A percentile compares a stretch with the other conserved stretches of the same genome.
Conservation (phyloP, 306 rosid genomes). For the Geum urbanum region DNA sequence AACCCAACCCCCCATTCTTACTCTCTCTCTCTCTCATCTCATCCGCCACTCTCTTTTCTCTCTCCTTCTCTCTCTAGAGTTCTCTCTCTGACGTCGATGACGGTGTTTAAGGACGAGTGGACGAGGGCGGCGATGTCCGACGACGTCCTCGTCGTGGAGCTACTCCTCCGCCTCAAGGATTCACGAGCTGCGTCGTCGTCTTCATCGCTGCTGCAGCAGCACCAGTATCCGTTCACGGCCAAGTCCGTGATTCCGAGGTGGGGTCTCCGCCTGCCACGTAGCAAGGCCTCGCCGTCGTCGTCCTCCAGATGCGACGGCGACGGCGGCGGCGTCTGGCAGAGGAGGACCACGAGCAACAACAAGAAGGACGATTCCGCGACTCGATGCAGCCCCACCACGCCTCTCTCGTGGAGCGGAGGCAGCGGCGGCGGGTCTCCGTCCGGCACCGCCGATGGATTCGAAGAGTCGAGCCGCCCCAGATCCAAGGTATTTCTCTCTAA, state of each 20-base stretch:
- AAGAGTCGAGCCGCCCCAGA: slow-evolving; percentile 67
- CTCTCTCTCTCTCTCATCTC: slow-evolving; percentile 26
- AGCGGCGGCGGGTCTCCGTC: slow-evolving; percentile 48
- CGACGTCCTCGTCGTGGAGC: slow-evolving; percentile 58
- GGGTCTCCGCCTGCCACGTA: slow-evolving; percentile 60
- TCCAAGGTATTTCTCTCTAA: slow-evolving; percentile 56
- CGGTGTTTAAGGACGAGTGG: slow-evolving; percentile 61
- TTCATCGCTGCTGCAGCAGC: not conserved
- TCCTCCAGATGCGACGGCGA: slow-evolving; percentile 45
- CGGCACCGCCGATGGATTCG: slow-evolving; percentile 64
- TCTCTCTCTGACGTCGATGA: not conserved
- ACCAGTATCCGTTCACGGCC: not conserved
- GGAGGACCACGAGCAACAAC: not conserved
- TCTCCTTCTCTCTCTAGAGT: slow-evolving; percentile 19
- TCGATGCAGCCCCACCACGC: slow-evolving; percentile 90
- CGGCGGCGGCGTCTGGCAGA: slow-evolving; percentile 23
- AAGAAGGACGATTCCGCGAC: slow-evolving; percentile 44
- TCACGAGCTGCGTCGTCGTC: slow-evolving; percentile 32
- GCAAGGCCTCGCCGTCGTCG: slow-evolving; percentile 31
- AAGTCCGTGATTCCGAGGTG: slow-evolving; percentile 38
- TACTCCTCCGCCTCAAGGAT: slow-evolving; percentile 63
- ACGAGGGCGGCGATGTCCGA: slow-evolving; percentile 60
- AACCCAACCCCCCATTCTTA: not conserved
- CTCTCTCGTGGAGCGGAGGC: slow-evolving; percentile 91
- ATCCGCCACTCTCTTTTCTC: slow-evolving; percentile 38